phyloP scores from a whole-genome alignment of 2,329 filamentous ascomycete species.

The Cytospora chrysosperma region DNA sequence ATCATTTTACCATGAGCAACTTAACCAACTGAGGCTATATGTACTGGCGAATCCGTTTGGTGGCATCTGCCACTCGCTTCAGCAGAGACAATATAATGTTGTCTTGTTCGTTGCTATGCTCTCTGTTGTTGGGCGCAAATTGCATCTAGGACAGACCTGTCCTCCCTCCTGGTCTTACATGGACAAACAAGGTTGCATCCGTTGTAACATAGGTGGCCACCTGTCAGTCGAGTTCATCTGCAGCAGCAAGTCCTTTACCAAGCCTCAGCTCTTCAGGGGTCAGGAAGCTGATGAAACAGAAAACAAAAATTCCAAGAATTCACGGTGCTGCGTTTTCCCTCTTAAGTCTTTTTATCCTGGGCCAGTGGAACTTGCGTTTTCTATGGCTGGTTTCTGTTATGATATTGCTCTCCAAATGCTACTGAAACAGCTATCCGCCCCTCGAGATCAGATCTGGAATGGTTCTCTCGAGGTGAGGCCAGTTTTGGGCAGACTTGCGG shows the following conservation, averaged over 20 bases:
- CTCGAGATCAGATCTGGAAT: background rate
- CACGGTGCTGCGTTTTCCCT: background rate
- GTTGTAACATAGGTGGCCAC: background rate
- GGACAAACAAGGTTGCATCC: background rate
- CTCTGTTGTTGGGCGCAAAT: background rate
- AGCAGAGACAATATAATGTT: background rate
- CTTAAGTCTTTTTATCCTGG: background rate
- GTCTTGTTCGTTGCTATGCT: background rate
- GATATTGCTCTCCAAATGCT: background rate
- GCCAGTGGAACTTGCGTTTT: background rate
- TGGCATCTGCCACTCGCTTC: background rate
- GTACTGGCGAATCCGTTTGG: constrained; percentile 1
- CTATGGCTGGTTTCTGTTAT: background rate
- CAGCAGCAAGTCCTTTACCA: background rate
- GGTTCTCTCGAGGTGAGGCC: constrained; percentile 1
- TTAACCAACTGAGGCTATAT: background rate
- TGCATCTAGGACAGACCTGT: background rate
- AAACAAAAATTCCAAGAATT: constrained; percentile 1
- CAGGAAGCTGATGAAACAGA: constrained; percentile 9
- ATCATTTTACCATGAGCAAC: background rate
- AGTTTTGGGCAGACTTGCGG: background rate
- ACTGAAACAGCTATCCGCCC: background rate
- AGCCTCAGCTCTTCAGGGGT: background rate
- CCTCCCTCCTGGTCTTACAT: background rate
- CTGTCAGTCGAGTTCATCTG: background rate